These are phyloP conservation scores for Saccharomycopsis guyanensis DNA, from an alignment of 805 yeast species.

Conservation along the genomic window DNA sequence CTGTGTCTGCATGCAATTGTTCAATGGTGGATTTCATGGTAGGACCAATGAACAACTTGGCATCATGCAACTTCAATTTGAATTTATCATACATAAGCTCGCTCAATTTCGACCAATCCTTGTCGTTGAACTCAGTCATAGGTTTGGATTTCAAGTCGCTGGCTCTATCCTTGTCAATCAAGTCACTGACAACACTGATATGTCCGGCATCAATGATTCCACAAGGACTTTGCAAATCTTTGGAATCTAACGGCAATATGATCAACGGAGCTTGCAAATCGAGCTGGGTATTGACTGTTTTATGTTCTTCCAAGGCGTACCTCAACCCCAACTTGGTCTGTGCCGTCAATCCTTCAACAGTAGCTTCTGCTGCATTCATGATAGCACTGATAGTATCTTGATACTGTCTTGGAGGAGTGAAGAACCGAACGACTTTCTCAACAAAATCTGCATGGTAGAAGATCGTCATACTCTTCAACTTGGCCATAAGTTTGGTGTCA, in stretches of 20 bases:
- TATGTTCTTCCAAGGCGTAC: constrained; percentile 91
- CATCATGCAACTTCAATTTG: constrained; percentile 66
- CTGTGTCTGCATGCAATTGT: constrained; percentile 45
- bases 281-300: constrained; percentile 74
- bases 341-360: constrained; percentile 81
- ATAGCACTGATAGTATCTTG: constrained; percentile 84
- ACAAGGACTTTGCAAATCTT: constrained; percentile 77
- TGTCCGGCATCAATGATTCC: constrained; percentile 95
- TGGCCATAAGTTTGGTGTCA: constrained; percentile 67
- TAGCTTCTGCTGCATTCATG: constrained; percentile 90
- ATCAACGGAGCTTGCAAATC: constrained; percentile 93
- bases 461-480: constrained; percentile 78
- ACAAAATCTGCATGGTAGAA: constrained; percentile 82
- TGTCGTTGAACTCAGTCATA: constrained; percentile 42
- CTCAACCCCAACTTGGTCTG: constrained; percentile 90
- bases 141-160: constrained; percentile 56
- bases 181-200: constrained; percentile 72
- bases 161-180: constrained; percentile 62
- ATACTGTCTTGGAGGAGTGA: constrained; percentile 80
- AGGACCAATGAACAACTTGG: constrained; percentile 84
- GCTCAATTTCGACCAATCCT: constrained; percentile 71
- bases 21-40: constrained; percentile 69
- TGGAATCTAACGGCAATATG: constrained; percentile 75
- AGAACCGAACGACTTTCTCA: constrained; percentile 66
- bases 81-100: constrained; percentile 87